Evolutionary conservation across 768 basidiomycete genomes (phyloP).

Genomic region (Leccinum variicolor): DNA sequence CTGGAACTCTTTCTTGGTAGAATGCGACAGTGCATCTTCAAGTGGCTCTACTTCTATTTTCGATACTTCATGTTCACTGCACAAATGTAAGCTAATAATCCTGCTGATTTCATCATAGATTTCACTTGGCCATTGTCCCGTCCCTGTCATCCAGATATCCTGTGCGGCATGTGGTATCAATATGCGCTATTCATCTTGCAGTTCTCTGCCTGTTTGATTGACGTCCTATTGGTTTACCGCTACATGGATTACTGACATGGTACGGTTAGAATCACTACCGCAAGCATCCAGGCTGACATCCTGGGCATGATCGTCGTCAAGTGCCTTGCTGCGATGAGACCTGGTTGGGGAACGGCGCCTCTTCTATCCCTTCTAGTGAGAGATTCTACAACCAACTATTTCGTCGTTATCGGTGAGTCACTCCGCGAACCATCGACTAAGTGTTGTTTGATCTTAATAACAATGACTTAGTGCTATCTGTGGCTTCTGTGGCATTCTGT

Average conservation of each 20-base stretch:
- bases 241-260: background rate
- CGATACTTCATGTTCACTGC: constrained; percentile 12
- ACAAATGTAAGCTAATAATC: constrained; percentile 8
- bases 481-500: background rate
- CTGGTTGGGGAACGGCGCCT: constrained; percentile 41
- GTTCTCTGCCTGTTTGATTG: constrained; percentile 15
- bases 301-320: constrained; percentile 39
- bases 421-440: background rate
- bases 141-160: constrained; percentile 6
- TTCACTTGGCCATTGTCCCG: constrained; percentile 4
- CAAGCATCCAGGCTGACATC: constrained; percentile 36
- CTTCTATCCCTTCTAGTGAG: constrained; percentile 39
- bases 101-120: constrained; percentile 3
- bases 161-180: constrained; percentile 12
- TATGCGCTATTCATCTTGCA: background rate
- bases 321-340: constrained; percentile 32
- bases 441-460: background rate
- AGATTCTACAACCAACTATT: constrained; percentile 44
- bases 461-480: constrained; percentile 6
- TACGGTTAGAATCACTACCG: constrained; percentile 8
- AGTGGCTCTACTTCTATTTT: constrained; percentile 19
- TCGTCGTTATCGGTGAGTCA: constrained; percentile 36
- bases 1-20: background rate
- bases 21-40: constrained; percentile 8
- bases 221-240: constrained; percentile 19